phyloP scores from a whole-genome alignment of 805 yeast genomes.

The Kuraishia ogatae region DNA sequence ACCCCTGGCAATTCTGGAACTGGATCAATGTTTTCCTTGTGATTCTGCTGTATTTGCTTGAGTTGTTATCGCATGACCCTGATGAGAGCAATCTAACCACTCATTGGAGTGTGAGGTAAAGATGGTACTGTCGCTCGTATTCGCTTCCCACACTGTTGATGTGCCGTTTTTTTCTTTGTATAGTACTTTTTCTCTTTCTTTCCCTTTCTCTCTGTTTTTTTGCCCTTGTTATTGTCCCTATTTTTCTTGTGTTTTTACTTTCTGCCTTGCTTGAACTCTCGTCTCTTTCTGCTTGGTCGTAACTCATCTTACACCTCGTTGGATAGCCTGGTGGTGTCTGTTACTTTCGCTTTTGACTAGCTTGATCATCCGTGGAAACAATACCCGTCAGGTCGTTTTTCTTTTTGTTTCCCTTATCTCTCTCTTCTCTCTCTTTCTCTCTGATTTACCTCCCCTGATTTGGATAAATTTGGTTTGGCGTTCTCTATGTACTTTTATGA shows the following conservation, averaged over 20 bases:
- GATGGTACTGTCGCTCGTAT: background rate
- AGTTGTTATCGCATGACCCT: slow-evolving; percentile 39
- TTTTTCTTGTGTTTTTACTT: no score
- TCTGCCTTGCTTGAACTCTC: no score
- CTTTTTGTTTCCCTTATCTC: background rate
- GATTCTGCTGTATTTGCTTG: slow-evolving; percentile 70
- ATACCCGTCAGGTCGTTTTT: no score
- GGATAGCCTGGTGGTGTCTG: no score
- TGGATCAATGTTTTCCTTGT: slow-evolving; percentile 89
- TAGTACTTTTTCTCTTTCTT: no score
- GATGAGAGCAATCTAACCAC: slow-evolving; percentile 24
- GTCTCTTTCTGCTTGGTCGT: no score
- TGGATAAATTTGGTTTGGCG: background rate
- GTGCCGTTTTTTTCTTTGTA: no score
- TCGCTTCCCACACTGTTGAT: no score
- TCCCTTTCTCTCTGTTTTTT: no score
- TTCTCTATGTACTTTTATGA: background rate
- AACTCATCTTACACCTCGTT: no score
- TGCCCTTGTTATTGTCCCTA: no score
- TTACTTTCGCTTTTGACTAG: background rate
- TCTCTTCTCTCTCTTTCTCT: slow-evolving; percentile 1
- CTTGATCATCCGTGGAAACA: no score
- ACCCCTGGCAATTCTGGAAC: slow-evolving; percentile 96
- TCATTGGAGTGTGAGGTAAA: slow-evolving; percentile 17
- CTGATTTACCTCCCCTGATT: background rate